Percentiles rank a stretch among this genome's conserved stretches.
Evolutionary conservation across 2,329 filamentous ascomycete species (phyloP).

Genomic region (Juglanconis oblonga): DNA sequence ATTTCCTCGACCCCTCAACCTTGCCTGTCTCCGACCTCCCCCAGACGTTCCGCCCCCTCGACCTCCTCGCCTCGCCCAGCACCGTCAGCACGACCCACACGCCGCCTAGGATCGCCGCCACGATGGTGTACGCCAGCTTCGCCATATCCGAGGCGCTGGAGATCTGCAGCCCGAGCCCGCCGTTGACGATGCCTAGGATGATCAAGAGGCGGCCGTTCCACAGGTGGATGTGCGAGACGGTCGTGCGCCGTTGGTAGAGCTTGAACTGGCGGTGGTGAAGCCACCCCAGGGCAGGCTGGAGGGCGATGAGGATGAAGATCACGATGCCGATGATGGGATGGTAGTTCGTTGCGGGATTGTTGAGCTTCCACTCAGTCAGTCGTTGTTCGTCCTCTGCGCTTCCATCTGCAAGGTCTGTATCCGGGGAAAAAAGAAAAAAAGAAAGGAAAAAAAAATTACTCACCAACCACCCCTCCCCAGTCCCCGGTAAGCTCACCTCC

Average conservation of each 20-base stretch:
- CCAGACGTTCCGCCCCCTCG: neutral
- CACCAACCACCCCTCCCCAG: slow-evolving; percentile 26
- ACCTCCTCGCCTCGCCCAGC: slow-evolving; percentile 27
- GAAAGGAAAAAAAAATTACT: slow-evolving; percentile 17
- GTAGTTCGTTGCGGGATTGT: slow-evolving; percentile 30
- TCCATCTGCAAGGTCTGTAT: no score
- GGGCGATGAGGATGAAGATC: slow-evolving; percentile 34
- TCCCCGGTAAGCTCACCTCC: slow-evolving; percentile 30
- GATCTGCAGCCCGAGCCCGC: slow-evolving; percentile 40
- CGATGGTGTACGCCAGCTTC: slow-evolving; percentile 36
- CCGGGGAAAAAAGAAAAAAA: no score
- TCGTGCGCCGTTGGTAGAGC: slow-evolving; percentile 32
- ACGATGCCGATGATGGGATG: slow-evolving; percentile 48
- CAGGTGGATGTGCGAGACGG: slow-evolving; percentile 42
- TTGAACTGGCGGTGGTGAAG: slow-evolving; percentile 42
- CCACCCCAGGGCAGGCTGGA: slow-evolving; percentile 41
- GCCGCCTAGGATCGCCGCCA: slow-evolving; percentile 35
- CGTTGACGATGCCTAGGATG: slow-evolving; percentile 42
- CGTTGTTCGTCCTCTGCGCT: no score
- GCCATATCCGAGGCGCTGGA: slow-evolving; percentile 26
- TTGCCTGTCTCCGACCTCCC: neutral
- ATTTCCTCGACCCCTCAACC: neutral
- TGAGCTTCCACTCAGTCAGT: slow-evolving; percentile 24
- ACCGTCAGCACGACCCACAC: slow-evolving; percentile 36
- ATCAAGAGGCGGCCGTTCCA: slow-evolving; percentile 39